A percentile compares a stretch with the other conserved stretches of the same genome.
These are phyloP conservation scores for Eucalyptus pauciflora DNA, from an alignment of 345 rosid species.

Conservation along the genomic window DNA sequence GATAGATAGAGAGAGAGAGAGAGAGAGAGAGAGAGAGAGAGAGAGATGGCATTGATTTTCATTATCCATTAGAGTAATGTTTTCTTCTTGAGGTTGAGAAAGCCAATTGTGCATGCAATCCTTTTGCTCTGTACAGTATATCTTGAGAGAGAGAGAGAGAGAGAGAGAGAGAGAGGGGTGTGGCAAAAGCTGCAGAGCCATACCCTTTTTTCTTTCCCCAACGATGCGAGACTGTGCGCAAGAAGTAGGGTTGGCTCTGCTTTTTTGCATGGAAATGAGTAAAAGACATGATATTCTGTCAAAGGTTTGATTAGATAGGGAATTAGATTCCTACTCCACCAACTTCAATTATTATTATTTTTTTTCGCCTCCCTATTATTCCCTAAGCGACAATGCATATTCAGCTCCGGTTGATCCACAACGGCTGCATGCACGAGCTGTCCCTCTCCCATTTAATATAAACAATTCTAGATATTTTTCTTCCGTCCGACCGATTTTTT, in stretches of 20 bases:
- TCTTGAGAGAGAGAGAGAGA: neutral
- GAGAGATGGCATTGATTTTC: neutral
- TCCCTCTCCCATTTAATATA: neutral
- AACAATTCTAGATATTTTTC: neutral
- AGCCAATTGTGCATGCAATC: neutral
- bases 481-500: neutral
- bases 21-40: neutral
- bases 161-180: too few species aligned
- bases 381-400: neutral
- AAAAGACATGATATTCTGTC: constrained; percentile 11
- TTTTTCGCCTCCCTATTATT: neutral
- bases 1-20: neutral
- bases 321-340: constrained; percentile 44
- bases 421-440: neutral
- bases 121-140: neutral
- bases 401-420: neutral
- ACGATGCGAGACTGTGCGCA: neutral
- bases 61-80: neutral
- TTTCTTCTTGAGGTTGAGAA: neutral
- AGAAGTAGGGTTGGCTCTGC: constrained; percentile 1
- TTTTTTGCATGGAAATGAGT: constrained; percentile 28
- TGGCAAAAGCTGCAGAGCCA: constrained; percentile 15
- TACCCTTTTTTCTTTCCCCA: neutral
- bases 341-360: neutral
- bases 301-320: constrained; percentile 24